These are phyloP conservation scores for Claviceps africana DNA, from an alignment of 2,329 filamentous ascomycete genomes.

Conservation along the genomic window DNA sequence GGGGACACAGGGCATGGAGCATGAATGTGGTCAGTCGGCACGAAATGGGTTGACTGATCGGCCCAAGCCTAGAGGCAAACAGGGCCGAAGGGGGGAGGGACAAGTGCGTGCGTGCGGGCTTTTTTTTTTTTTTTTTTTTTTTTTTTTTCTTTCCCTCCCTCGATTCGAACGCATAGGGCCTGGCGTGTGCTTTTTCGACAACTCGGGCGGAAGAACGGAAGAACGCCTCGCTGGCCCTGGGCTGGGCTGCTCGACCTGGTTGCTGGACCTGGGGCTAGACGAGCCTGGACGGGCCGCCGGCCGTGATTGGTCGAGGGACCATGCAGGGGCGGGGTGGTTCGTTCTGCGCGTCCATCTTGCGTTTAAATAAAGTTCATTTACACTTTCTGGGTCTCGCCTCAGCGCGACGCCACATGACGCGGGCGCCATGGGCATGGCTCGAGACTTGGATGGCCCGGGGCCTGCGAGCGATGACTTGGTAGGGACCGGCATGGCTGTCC, in stretches of 20 bases:
- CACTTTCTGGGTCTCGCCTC: background rate
- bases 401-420: background rate
- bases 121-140: too few species aligned
- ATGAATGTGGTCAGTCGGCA: background rate
- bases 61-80: background rate
- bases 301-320: background rate
- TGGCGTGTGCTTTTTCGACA: background rate
- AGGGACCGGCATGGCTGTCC: background rate
- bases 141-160: background rate
- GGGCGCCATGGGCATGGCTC: background rate
- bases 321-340: background rate
- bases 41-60: background rate
- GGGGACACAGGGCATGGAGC: background rate
- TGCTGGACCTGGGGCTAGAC: background rate
- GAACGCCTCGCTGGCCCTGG: background rate
- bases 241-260: too few species aligned
- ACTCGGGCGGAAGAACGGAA: background rate
- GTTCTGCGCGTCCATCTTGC: background rate
- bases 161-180: background rate
- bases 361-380: background rate
- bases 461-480: background rate
- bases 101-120: too few species aligned
- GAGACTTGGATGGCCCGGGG: background rate
- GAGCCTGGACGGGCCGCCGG: background rate
- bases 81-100: background rate